These are phyloP conservation scores for Boletus fagicola DNA, from an alignment of 768 basidiomycete genomes.

Conservation along the genomic window DNA sequence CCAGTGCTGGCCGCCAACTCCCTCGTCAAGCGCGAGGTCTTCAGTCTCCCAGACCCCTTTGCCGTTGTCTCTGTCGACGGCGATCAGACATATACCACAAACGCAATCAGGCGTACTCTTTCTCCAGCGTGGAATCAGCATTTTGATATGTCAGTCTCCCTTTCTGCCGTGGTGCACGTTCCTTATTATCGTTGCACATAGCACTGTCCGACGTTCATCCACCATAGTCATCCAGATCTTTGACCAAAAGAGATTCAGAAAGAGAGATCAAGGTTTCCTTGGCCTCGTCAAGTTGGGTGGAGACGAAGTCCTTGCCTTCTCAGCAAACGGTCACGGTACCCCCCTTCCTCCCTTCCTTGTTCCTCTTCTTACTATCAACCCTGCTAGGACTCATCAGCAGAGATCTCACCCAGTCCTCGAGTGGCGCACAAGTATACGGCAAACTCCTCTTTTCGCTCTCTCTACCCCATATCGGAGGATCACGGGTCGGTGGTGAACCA, in stretches of 20 bases:
- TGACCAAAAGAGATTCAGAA: conserved; percentile 86
- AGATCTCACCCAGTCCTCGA: conserved; percentile 44
- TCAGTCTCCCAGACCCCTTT: conserved; percentile 84
- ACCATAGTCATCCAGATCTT: conserved; percentile 83
- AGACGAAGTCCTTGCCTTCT: conserved; percentile 50
- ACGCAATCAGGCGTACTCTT: conserved; percentile 63
- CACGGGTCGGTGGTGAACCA: conserved; percentile 19
- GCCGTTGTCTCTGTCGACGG: conserved; percentile 85
- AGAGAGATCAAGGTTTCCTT: conserved; percentile 78
- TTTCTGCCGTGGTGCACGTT: conserved; percentile 4
- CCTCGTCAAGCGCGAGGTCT: conserved; percentile 73
- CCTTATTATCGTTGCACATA: conserved; percentile 26
- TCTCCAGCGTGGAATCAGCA: conserved; percentile 82
- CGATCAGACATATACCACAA: conserved; percentile 77
- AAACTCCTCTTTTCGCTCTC: conserved; percentile 71
- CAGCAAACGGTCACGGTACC: conserved; percentile 46
- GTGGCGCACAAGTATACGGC: conserved; percentile 62
- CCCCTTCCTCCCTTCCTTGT: background rate
- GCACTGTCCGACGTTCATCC: conserved; percentile 71
- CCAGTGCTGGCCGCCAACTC: conserved; percentile 75
- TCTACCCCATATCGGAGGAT: conserved; percentile 33
- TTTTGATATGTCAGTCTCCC: conserved; percentile 71
- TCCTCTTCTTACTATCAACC: conserved; percentile 1
- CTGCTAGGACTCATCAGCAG: conserved; percentile 63
- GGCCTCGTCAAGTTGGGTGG: conserved; percentile 57